Evolutionary conservation across 371 early-diverging fungal genomes (phyloP), one percentile per base, ranked within the genome.

Genomic region (Saksenaea oblongispora): DNA sequence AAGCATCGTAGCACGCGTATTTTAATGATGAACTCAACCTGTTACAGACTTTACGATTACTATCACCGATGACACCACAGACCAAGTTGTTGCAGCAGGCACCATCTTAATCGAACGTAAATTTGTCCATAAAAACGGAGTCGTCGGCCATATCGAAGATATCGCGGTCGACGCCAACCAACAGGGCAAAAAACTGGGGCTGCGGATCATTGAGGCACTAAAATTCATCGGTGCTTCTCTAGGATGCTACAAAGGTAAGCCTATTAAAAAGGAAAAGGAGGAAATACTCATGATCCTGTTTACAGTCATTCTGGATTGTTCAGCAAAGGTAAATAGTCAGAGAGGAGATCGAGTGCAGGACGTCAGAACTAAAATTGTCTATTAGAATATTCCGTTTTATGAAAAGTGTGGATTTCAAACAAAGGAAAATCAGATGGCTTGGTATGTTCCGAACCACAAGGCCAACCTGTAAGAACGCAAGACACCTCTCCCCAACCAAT

Each of bases 51-150:
- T 85, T 63, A 87, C 90, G 24, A 83, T 93, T 53, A 95, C 96
- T 10, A 93, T 97, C 57, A 89, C 90, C 55, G 93, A 96, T 55
- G 85, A 87, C 22, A 70, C 78, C 0, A 75, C 70, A 24, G 70
- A 85, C 31, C 64, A 73, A 34, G 87, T 99, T 37, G 93, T 95
- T 28, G 99, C 94, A 3, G 89, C 93, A 17, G 99, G 98, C 36
- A 96, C 98, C 14, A 77, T 99, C 58, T 72, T 99, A 26, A 88
- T 96, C 28, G 99, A 99, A 76, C 90, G 93, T 66, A 99, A 99
- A 84, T 97, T 99, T 70, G 87, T 98, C 26, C 91, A 94, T 61
- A 78, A 84, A 62, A 91, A 91, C 64, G 98, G 95, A 15, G 73
- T 90, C 44, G 89, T 87, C 34, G 97, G 90, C 2, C 93, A 93